Percentiles rank a stretch among this genome's conserved stretches.
phyloP scores from a whole-genome alignment of 75 land plant species.

The Picea sitchensis region DNA sequence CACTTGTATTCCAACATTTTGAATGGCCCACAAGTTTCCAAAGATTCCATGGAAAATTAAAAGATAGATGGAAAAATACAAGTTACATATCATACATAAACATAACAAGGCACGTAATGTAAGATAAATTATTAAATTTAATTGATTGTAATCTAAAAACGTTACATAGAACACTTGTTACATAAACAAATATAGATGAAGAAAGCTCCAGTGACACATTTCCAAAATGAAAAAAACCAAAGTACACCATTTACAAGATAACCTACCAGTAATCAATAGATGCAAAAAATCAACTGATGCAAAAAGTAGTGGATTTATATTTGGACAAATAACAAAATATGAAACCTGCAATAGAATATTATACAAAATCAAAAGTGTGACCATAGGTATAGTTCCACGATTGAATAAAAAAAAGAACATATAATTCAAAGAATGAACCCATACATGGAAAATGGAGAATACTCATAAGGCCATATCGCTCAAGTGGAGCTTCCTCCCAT shows the following conservation, averaged over 20 bases:
- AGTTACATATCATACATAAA: neutral
- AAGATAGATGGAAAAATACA: neutral
- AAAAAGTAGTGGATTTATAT: slow-evolving; percentile 69
- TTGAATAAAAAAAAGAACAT: neutral
- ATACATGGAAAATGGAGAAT: neutral
- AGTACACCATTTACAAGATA: neutral
- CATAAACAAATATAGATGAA: neutral
- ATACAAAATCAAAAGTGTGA: neutral
- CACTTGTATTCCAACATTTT: slow-evolving; percentile 48
- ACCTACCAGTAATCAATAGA: slow-evolving; percentile 83
- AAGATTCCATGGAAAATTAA: slow-evolving; percentile 41
- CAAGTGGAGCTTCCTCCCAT: slow-evolving; percentile 99
- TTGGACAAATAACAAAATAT: slow-evolving; percentile 81
- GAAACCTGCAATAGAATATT: slow-evolving; percentile 52
- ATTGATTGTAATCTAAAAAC: neutral
- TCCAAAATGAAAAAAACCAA: neutral
- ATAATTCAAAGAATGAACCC: neutral
- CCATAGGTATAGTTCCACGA: neutral
- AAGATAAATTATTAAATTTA: neutral
- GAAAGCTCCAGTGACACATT: neutral
- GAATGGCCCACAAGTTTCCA: slow-evolving; percentile 41
- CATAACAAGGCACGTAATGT: neutral
- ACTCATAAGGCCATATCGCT: slow-evolving; percentile 72
- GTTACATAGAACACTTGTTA: neutral
- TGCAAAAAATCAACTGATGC: slow-evolving; percentile 93